Evolutionary conservation across 305 asterid genomes (phyloP).

Genomic region (Caryopteris hybrid): DNA sequence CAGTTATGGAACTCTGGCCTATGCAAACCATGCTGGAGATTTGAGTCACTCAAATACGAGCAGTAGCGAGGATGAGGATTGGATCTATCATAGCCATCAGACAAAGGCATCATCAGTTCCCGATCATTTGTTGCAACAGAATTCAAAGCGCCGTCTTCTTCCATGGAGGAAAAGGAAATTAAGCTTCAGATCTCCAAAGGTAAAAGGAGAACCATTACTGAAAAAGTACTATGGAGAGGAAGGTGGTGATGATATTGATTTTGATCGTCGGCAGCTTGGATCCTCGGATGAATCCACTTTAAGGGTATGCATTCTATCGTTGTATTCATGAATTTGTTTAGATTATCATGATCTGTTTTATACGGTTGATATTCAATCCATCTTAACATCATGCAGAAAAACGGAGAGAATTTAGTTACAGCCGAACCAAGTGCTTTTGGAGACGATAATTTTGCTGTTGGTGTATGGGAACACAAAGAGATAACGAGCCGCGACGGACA

Average conservation of each 20-base stretch:
- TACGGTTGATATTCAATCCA: background rate
- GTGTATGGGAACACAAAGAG: constrained; percentile 69
- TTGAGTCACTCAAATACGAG: constrained; percentile 34
- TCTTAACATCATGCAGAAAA: background rate
- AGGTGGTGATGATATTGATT: constrained; percentile 91
- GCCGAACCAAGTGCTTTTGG: constrained; percentile 43
- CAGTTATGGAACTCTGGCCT: constrained; percentile 57
- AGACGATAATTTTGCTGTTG: constrained; percentile 60
- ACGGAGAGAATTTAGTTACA: constrained; percentile 25
- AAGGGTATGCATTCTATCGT: constrained; percentile 29
- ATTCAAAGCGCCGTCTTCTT: constrained; percentile 46
- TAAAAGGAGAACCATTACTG: constrained; percentile 73
- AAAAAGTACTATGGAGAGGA: constrained; percentile 66
- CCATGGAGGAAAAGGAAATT: constrained; percentile 75
- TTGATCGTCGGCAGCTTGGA: constrained; percentile 75
- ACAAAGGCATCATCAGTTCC: constrained; percentile 22
- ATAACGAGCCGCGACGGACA: constrained; percentile 66
- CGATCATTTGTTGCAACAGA: constrained; percentile 26
- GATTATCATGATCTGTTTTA: background rate
- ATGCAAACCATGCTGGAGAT: constrained; percentile 59
- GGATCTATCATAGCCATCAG: constrained; percentile 44
- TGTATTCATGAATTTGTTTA: background rate
- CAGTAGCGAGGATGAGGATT: constrained; percentile 63
- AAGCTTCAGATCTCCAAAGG: constrained; percentile 62
- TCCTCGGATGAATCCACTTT: constrained; percentile 59